Conservation (phyloP, 371 early-diverging fungal species). For the Mortierella sp. region DNA sequence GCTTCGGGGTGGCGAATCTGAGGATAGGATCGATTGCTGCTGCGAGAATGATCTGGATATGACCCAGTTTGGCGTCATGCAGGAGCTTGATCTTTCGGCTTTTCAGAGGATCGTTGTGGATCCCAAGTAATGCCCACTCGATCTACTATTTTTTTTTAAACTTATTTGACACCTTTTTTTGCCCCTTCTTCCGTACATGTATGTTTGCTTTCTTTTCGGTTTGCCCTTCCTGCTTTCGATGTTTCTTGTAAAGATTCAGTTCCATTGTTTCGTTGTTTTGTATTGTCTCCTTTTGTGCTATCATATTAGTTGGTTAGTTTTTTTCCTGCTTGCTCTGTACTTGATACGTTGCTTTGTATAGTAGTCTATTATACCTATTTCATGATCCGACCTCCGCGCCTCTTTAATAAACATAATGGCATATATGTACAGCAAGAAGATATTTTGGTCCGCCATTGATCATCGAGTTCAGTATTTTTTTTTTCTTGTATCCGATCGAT, state of each 20-base stretch:
- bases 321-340: no score
- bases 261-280: no score
- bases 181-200: background rate
- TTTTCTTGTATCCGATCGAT: background rate
- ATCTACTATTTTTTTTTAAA: background rate
- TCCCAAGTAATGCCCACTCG: constrained; percentile 16
- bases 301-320: no score
- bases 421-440: background rate
- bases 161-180: background rate
- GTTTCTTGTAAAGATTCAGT: no score
- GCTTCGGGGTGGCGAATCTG: background rate
- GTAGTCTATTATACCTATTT: constrained; percentile 9
- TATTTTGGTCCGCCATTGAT: no score
- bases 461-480: background rate
- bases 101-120: constrained; percentile 29
- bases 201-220: no score
- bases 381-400: no score
- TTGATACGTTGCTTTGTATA: no score
- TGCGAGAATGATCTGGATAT: constrained; percentile 17
- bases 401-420: background rate
- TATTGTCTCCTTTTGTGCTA: no score
- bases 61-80: constrained; percentile 37
- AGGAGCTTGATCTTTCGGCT: constrained; percentile 36
- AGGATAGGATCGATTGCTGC: background rate
- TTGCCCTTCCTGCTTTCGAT: no score